Conservation (phyloP, 139 green algal species). For the Coelastrella sp. region DNA sequence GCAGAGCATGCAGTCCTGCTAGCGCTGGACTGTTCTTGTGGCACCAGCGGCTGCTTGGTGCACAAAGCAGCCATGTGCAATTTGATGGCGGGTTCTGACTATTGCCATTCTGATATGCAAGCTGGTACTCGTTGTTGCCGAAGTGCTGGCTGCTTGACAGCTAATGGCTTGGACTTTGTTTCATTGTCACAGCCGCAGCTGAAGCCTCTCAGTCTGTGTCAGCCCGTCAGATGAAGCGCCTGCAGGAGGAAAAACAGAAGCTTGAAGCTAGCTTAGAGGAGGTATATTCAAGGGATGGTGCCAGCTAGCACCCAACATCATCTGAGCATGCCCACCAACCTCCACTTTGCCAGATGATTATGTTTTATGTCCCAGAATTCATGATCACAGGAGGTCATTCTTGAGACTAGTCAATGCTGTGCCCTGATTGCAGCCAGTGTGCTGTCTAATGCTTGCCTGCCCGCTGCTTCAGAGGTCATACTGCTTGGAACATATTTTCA, state of each 20-base stretch:
- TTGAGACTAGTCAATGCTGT: too few relatives aligned
- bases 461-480: not conserved
- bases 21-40: too few relatives aligned
- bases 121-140: not conserved
- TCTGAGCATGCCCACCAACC: not conserved
- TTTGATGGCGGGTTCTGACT: too few relatives aligned
- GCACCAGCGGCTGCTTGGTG: too few relatives aligned
- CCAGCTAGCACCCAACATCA: not conserved
- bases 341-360: too few relatives aligned
- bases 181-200: not conserved
- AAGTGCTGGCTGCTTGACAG: not conserved
- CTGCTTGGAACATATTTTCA: not conserved
- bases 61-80: too few relatives aligned
- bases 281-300: not conserved
- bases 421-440: too few relatives aligned
- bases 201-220: not conserved
- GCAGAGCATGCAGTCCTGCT: too few relatives aligned
- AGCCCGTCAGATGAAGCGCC: conserved; percentile 18
- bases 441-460: too few relatives aligned
- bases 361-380: too few relatives aligned
- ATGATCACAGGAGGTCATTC: too few relatives aligned
- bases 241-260: conserved; percentile 38
- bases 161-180: not conserved
- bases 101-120: too few relatives aligned
- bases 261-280: conserved; percentile 29